Conservation (phyloP, 495 filamentous ascomycete genomes). For the Talaromyces wortmannii region DNA sequence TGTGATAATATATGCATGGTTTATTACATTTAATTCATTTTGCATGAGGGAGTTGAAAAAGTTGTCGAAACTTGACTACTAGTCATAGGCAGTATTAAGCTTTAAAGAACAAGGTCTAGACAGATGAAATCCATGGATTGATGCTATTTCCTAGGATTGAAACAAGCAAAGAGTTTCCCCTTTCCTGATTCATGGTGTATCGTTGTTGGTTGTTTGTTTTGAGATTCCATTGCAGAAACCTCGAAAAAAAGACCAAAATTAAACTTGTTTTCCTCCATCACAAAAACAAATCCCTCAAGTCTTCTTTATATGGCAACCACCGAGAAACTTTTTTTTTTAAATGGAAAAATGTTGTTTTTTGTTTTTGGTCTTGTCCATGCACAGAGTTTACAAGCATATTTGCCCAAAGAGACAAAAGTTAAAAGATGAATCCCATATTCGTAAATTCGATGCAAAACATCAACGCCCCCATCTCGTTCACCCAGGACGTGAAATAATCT, state of each 20-base stretch:
- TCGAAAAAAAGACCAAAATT: too few relatives aligned
- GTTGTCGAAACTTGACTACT: too few relatives aligned
- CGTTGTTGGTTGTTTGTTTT: not conserved
- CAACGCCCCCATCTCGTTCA: constrained; percentile 9
- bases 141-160: not conserved
- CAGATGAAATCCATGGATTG: not conserved
- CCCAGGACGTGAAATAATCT: constrained; percentile 21
- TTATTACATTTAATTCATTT: too few relatives aligned
- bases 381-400: not conserved
- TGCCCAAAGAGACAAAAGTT: not conserved
- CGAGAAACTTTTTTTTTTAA: not conserved
- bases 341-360: not conserved
- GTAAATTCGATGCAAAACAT: constrained; percentile 7
- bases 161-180: not conserved
- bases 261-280: not conserved
- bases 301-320: not conserved
- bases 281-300: not conserved
- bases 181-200: not conserved
- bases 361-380: not conserved
- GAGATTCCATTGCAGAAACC: too few relatives aligned
- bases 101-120: not conserved
- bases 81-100: too few relatives aligned
- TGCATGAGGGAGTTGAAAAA: too few relatives aligned
- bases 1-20: too few relatives aligned
- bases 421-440: constrained; percentile 7